A percentile compares a stretch with the other conserved stretches of the same genome.
Conservation (phyloP, 495 filamentous ascomycete species). For the Aspergillus bertholletiae region DNA sequence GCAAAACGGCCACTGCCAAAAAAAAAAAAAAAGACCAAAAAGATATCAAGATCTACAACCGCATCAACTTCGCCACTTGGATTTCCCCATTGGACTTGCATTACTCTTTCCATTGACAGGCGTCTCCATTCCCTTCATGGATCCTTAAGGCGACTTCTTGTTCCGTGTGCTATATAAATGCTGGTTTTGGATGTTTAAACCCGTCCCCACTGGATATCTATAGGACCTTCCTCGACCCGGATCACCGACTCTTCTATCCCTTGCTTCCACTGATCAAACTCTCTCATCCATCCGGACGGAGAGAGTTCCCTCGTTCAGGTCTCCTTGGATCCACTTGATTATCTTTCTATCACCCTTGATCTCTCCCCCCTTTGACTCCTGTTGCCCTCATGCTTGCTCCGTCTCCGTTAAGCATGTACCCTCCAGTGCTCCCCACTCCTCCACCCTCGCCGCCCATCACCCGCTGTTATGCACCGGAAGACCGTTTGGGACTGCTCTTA, state of each 20-base stretch:
- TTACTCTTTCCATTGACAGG: background rate
- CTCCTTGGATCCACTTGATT: background rate
- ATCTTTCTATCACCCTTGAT: background rate
- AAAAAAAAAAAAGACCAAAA: conserved; percentile 1
- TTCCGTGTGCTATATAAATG: background rate
- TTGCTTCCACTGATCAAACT: background rate
- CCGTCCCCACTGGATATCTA: background rate
- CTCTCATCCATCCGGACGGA: background rate
- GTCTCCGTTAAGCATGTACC: conserved; percentile 34
- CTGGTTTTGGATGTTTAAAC: background rate
- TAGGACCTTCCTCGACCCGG: too few species aligned
- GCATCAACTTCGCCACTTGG: background rate
- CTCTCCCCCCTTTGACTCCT: background rate
- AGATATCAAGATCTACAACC: background rate
- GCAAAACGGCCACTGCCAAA: background rate
- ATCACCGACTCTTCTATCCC: too few species aligned
- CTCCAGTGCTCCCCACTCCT: conserved; percentile 57
- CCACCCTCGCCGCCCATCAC: conserved; percentile 53
- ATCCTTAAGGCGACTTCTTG: background rate
- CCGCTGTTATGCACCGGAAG: conserved; percentile 65
- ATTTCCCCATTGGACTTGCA: background rate
- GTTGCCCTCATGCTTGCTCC: conserved; percentile 13
- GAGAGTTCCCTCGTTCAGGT: background rate
- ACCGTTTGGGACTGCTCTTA: conserved; percentile 80
- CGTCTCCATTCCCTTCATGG: background rate